Evolutionary conservation across 208 protist genomes (phyloP), one percentile per base, ranked within the genome.

Genomic region (Trypanosoma boissoni): DNA sequence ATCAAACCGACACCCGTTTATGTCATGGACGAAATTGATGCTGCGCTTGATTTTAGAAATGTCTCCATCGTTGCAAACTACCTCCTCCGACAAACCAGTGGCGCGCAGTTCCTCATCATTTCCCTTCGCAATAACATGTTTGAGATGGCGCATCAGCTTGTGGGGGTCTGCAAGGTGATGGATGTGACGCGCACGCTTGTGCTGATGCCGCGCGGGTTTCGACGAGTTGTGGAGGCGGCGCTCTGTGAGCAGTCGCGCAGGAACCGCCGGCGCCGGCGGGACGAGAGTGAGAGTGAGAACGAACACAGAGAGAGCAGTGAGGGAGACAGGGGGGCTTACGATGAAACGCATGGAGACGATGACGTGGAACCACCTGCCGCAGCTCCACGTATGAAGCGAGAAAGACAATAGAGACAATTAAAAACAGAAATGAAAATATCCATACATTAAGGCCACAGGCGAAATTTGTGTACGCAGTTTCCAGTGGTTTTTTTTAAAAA

Each of bases 1-100:
- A 99, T 98, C 77, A 99, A 99, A 72, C 98, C 98, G 8, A 99
- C 97, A n/a, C 98, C 98, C 1, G 93, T 99, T 32, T 99, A 99
- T 80, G 96, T 99, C 37, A 99, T 99, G 98, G 99, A 99, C 82
- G 99, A 99, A 77, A 99, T 99, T 60, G 99, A 99, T 76, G 99
- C 99, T 7, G 99, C 99, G 3, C 85, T 99, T 6, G 99, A 99
- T 74, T 99, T 99, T 76, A 87, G 95, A 28, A 99, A 99, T 72
- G 91, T 97, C 5, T 98, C 96, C 12, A 99, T 99, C 62, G 96
- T 99, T 14, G 98, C 98, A 23, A 96, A 99, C 72, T 99, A 99
- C 82, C 94, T 99, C 18, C 92, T 99, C 57, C 94, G 98, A 29
- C 88, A 98, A 56, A 99, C 99, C 0, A 94, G 88, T 57, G 95